phyloP scores from a whole-genome alignment of 139 green algal species.

The Micractinium conductrix region DNA sequence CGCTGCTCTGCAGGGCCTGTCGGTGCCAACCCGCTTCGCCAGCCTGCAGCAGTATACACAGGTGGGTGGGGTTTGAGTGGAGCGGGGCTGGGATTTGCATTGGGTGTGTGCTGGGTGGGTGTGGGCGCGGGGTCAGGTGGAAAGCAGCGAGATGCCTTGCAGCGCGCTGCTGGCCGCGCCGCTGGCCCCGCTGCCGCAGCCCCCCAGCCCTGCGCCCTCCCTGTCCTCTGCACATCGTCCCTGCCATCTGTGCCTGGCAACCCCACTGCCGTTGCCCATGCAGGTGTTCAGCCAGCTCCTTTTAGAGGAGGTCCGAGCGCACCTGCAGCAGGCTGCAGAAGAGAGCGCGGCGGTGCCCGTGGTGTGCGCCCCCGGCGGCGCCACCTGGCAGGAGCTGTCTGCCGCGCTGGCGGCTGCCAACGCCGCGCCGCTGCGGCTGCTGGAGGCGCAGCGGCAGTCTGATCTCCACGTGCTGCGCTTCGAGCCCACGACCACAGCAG shows the following conservation, averaged over 20 bases:
- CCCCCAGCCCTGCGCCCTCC: too few relatives aligned
- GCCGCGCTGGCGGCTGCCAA: not conserved
- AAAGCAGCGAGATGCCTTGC: too few relatives aligned
- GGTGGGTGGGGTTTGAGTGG: too few relatives aligned
- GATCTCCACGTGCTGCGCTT: constrained; percentile 25
- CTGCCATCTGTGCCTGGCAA: not conserved
- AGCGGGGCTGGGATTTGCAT: too few relatives aligned
- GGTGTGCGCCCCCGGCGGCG: not conserved
- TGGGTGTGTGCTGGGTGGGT: too few relatives aligned
- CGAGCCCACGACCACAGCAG: not conserved
- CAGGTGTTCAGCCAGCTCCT: constrained; percentile 54
- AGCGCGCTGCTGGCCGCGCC: too few relatives aligned
- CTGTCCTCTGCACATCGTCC: not conserved
- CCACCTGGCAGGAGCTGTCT: not conserved
- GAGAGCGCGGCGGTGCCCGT: constrained; percentile 6
- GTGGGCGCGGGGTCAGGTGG: too few relatives aligned
- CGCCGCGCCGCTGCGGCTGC: not conserved
- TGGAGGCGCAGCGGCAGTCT: constrained; percentile 17
- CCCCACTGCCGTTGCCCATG: not conserved
- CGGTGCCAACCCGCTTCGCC: constrained; percentile 44
- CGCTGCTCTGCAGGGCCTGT: not conserved
- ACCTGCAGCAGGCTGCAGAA: constrained; percentile 50
- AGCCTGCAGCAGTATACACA: constrained; percentile 41
- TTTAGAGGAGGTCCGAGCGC: constrained; percentile 64
- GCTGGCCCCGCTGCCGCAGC: not conserved